Evolutionary conservation across 352 stramenopile genomes (phyloP).

Genomic region (Globisporangium parvum): DNA sequence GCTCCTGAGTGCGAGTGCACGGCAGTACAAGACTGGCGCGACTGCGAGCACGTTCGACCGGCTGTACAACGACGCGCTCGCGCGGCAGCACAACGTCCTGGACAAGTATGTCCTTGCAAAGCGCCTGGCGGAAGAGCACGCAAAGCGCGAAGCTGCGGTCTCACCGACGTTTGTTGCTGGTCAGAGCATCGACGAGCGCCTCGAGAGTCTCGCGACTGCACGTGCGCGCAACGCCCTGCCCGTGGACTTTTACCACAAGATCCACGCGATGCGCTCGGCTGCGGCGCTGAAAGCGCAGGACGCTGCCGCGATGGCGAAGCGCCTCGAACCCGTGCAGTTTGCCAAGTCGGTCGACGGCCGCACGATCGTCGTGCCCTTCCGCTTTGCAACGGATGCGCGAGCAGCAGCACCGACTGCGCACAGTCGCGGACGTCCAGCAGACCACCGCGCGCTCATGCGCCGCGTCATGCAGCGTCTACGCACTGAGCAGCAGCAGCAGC

Average conservation of each 20-base stretch:
- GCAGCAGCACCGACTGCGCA: neutral
- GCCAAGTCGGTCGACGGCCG: slow-evolving; percentile 27
- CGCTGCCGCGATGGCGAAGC: slow-evolving; percentile 20
- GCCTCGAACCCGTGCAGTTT: slow-evolving; percentile 27
- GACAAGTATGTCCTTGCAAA: slow-evolving; percentile 33
- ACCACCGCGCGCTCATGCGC: too few relatives aligned
- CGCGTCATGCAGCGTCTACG: too few relatives aligned
- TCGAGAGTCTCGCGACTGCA: slow-evolving; percentile 31
- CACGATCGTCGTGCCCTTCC: slow-evolving; percentile 44
- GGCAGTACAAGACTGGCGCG: slow-evolving; percentile 1
- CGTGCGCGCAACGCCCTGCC: slow-evolving; percentile 40
- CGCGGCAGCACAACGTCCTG: slow-evolving; percentile 39
- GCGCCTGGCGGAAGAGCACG: slow-evolving; percentile 31
- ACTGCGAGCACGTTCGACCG: slow-evolving; percentile 30
- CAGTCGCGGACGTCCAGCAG: neutral
- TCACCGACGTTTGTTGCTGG: slow-evolving; percentile 45
- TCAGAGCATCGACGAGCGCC: slow-evolving; percentile 38
- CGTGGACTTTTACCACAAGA: slow-evolving; percentile 46
- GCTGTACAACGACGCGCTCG: slow-evolving; percentile 45
- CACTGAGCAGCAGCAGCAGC: too few relatives aligned
- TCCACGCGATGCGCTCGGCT: slow-evolving; percentile 36
- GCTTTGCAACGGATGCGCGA: slow-evolving; percentile 32
- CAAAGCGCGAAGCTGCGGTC: slow-evolving; percentile 33
- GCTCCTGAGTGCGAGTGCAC: slow-evolving; percentile 3
- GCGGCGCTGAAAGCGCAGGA: slow-evolving; percentile 26